Evolutionary conservation across 208 protist species (phyloP).

Genomic region (Borovskyia barvae): DNA sequence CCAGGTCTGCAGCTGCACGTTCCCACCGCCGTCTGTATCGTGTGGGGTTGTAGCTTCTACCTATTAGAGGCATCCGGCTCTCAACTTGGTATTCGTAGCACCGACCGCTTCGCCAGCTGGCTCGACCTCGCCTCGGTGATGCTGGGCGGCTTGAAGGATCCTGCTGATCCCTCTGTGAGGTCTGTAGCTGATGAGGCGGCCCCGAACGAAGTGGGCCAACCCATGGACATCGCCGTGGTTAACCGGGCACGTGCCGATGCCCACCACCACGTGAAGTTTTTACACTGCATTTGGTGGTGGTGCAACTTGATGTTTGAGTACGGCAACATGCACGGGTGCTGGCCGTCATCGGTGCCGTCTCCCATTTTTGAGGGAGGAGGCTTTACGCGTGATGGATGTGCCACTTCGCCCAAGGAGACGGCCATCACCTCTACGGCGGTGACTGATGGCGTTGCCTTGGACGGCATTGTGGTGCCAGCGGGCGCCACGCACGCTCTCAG

Average conservation of each 20-base stretch:
- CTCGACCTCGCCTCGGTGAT: slow-evolving; percentile 15
- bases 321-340: not conserved
- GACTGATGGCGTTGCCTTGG: not conserved
- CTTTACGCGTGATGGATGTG: not conserved
- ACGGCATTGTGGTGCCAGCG: too few relatives aligned
- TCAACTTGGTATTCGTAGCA: not conserved
- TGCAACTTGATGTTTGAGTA: slow-evolving; percentile 7
- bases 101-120: slow-evolving; percentile 10
- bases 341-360: not conserved
- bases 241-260: too few relatives aligned
- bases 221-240: not conserved
- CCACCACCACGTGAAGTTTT: too few relatives aligned
- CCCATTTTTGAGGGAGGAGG: not conserved
- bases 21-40: slow-evolving; percentile 12
- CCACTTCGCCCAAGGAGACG: not conserved
- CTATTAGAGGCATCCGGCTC: slow-evolving; percentile 3
- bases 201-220: not conserved
- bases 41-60: slow-evolving; percentile 12
- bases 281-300: slow-evolving; percentile 28
- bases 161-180: too few relatives aligned
- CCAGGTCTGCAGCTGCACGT: not conserved
- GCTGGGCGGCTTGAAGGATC: slow-evolving; percentile 3
- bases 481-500: not conserved
- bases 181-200: too few relatives aligned
- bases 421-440: not conserved